A percentile compares a stretch with the other conserved stretches of the same genome.
Evolutionary conservation across 73 alveolate species (phyloP).

Genomic region (Paraurostyla sp.): DNA sequence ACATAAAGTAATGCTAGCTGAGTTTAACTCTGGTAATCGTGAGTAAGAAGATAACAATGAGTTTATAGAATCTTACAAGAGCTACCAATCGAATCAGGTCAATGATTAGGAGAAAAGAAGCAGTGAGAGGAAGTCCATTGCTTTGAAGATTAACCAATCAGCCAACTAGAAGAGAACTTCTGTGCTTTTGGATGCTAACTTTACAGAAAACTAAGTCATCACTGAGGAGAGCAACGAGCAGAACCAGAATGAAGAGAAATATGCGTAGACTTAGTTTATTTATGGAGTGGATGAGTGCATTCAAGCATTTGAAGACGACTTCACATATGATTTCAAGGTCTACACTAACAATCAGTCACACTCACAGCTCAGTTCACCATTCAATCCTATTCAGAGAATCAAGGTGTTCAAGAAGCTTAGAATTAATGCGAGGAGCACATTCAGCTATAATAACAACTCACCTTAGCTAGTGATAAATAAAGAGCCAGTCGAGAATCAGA

Average conservation of each 20-base stretch:
- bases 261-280: background rate
- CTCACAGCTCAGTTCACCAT: background rate
- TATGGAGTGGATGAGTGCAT: background rate
- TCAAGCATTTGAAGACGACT: conserved; percentile 12
- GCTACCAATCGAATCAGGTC: background rate
- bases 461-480: background rate
- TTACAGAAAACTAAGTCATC: background rate
- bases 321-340: background rate
- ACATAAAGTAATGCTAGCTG: background rate
- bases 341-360: background rate
- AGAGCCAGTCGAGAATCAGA: background rate
- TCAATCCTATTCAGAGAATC: background rate
- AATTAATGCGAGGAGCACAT: background rate
- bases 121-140: conserved; percentile 1
- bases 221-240: conserved; percentile 37
- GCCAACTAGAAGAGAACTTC: background rate
- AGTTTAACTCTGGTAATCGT: too few species aligned
- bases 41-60: too few species aligned
- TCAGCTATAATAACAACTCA: background rate
- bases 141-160: background rate
- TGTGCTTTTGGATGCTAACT: background rate
- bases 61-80: too few species aligned
- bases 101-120: background rate
- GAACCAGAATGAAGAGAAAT: background rate
- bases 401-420: conserved; percentile 28